Conservation (phyloP, 768 basidiomycete genomes). For the Leccinum variicolor region DNA sequence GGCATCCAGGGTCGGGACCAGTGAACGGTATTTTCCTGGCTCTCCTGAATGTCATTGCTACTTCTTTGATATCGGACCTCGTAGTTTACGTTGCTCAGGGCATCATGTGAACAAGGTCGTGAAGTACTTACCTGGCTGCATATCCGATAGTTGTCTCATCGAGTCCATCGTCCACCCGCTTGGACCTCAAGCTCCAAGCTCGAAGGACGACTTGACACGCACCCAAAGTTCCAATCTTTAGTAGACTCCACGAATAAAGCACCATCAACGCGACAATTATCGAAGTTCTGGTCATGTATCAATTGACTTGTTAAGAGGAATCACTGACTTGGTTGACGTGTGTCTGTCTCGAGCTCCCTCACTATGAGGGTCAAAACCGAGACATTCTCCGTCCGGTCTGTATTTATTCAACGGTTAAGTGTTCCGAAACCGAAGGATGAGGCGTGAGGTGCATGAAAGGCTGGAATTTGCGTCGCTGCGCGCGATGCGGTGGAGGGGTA, state of each 20-base stretch:
- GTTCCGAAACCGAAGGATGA: neutral
- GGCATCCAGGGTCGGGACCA: neutral
- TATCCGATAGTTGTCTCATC: neutral
- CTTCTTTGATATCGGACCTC: neutral
- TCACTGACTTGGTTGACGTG: neutral
- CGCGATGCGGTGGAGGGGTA: neutral
- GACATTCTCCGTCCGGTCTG: conserved; percentile 46
- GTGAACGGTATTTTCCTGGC: neutral
- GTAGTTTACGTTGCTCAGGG: neutral
- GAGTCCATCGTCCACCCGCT: neutral
- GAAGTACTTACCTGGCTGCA: neutral
- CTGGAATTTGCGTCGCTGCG: neutral
- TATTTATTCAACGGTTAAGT: neutral
- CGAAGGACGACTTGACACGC: neutral
- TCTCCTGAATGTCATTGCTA: neutral
- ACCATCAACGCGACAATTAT: neutral
- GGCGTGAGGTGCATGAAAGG: neutral
- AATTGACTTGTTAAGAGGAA: neutral
- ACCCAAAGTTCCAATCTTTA: neutral
- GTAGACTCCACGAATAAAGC: neutral
- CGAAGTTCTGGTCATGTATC: neutral
- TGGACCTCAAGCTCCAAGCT: neutral
- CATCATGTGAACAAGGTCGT: neutral
- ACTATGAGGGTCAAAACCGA: conserved; percentile 54
- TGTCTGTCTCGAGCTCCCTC: conserved; percentile 49